Conservation (phyloP, 768 basidiomycete genomes). For the Rhizopogon vulgaris region DNA sequence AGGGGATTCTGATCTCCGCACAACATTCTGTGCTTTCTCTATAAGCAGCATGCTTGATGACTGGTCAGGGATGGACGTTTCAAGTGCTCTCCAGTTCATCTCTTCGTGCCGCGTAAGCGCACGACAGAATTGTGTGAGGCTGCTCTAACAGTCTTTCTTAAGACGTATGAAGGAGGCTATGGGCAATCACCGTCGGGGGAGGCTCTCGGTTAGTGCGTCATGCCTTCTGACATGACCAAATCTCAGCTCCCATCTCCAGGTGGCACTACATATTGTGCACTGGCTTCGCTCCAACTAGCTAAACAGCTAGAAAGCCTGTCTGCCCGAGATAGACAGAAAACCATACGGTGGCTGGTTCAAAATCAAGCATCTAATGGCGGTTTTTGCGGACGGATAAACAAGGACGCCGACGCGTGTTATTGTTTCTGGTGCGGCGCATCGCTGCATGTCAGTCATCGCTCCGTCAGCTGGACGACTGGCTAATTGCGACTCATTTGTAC, state of each 20-base stretch:
- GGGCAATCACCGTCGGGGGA: conserved; percentile 79
- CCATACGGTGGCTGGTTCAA: conserved; percentile 71
- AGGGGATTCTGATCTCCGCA: conserved; percentile 74
- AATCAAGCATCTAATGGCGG: conserved; percentile 68
- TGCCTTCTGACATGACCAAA: neutral
- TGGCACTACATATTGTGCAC: conserved; percentile 89
- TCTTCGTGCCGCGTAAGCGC: conserved; percentile 63
- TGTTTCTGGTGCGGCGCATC: conserved; percentile 93
- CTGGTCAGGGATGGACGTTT: conserved; percentile 68
- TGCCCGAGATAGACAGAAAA: conserved; percentile 39
- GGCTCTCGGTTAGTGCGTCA: conserved; percentile 59
- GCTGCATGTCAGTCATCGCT: conserved; percentile 47
- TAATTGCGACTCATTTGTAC: neutral
- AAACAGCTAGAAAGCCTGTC: conserved; percentile 18
- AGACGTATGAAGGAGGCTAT: conserved; percentile 90
- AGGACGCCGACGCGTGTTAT: conserved; percentile 89
- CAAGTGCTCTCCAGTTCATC: conserved; percentile 58
- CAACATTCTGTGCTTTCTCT: conserved; percentile 82
- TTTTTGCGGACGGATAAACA: conserved; percentile 84
- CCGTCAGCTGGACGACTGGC: neutral
- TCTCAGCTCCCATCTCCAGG: conserved; percentile 37
- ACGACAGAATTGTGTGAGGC: neutral
- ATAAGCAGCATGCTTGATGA: conserved; percentile 74
- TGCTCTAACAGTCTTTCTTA: neutral
- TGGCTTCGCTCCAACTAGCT: conserved; percentile 67